Percentiles rank a stretch among this genome's conserved stretches.
These are phyloP conservation scores for Coemansia sp. DNA, from an alignment of 192 early-diverging fungal genomes.

Conservation along the genomic window DNA sequence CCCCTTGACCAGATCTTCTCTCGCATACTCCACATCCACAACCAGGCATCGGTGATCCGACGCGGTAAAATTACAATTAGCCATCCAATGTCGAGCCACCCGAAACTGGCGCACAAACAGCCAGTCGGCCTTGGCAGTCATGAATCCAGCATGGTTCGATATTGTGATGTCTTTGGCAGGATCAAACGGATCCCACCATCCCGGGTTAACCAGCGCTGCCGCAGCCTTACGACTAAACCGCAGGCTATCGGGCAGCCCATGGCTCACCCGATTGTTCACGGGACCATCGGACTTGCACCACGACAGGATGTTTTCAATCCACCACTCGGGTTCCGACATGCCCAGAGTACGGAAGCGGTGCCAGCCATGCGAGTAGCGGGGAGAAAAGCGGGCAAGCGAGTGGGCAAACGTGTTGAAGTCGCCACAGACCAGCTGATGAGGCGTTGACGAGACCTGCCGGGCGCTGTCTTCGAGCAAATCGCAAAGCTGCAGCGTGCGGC, in stretches of 20 bases:
- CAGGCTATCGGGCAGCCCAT: slow-evolving; percentile 17
- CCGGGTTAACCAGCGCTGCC: slow-evolving; percentile 62
- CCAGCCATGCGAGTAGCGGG: slow-evolving; percentile 60
- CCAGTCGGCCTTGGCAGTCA: slow-evolving; percentile 73
- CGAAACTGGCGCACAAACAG: slow-evolving; percentile 61
- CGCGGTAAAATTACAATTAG: slow-evolving; percentile 62
- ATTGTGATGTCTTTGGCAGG: slow-evolving; percentile 62
- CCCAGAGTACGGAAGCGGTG: slow-evolving; percentile 66
- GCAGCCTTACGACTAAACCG: slow-evolving; percentile 40
- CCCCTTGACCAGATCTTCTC: slow-evolving; percentile 23
- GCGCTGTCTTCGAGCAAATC: slow-evolving; percentile 66
- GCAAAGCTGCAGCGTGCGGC: slow-evolving; percentile 63
- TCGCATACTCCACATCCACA: slow-evolving; percentile 53
- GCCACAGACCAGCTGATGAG: slow-evolving; percentile 71
- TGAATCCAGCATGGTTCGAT: slow-evolving; percentile 63
- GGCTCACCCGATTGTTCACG: slow-evolving; percentile 21
- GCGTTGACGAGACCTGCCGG: slow-evolving; percentile 26
- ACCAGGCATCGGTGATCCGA: slow-evolving; percentile 74
- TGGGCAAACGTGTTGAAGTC: slow-evolving; percentile 80
- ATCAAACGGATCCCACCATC: slow-evolving; percentile 74
- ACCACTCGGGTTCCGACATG: slow-evolving; percentile 67
- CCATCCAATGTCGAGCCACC: slow-evolving; percentile 54
- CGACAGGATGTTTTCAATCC: slow-evolving; percentile 60
- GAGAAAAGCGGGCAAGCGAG: slow-evolving; percentile 68
- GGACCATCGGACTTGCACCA: slow-evolving; percentile 41